Evolutionary conservation across 306 rosid genomes (phyloP), one percentile per base, ranked within the genome.

Genomic region (Arachis hypogaea): DNA sequence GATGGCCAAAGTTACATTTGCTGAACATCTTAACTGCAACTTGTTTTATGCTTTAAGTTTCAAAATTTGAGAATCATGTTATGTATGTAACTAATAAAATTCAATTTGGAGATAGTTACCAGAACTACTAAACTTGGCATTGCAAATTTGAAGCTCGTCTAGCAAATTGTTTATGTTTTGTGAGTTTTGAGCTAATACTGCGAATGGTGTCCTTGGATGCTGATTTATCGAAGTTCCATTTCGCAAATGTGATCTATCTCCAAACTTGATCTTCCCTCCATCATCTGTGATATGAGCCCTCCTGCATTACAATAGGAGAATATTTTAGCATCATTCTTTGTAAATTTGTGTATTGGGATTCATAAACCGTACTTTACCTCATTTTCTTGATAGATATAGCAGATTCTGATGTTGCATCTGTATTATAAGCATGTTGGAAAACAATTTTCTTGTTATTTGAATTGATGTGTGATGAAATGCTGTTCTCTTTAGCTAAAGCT

Each of bases 401-500:
- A 61, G 72, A 74, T 75, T 87, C 91, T 43, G 88, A 55, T 59
- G 87, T 67, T 82, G 81, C 81, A 72, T 83, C 85, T 69, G 74
- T 22, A 73, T 58, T 80, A 38, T 68, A 82, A 64, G 80, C 85
- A 72, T 78, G 85, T 59, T 58, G 87, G 67, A 76, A 18, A 9
- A 77, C 46, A 55, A 79, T 81, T 76, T 90, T 88, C 79, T 92
- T 89, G 77, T 83, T 86, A 76, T 81, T 85, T 36, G 83, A 57
- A 77, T 85, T 88, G 65, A 84, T 78, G 72, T 82, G 75, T 12
- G 89, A 82, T 12, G 89, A 82, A 66, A 75, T 50, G 9, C 73
- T 70, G 74, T 92, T 89, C 82, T 89, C 93, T 86, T 89, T 89
- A 7, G 93, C 89, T 66, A 89, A 76, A 78, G 93, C 96, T 72